Conservation (phyloP, 176 grass and related monocot genomes). For the Pontederia crassipes region DNA sequence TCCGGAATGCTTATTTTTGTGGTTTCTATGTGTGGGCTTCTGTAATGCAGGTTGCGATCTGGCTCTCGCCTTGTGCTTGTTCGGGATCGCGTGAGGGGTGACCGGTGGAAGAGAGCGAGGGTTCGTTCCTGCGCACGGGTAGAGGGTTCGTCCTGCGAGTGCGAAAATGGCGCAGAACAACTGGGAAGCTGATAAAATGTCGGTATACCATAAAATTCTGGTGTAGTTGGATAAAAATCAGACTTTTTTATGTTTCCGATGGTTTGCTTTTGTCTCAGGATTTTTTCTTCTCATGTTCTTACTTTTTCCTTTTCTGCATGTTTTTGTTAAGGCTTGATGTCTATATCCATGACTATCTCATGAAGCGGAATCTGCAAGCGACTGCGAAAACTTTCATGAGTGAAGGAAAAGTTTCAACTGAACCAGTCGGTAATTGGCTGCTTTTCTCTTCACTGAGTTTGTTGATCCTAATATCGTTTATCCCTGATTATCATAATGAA, state of each 20-base stretch:
- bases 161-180: slow-evolving; percentile 65
- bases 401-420: slow-evolving; percentile 85
- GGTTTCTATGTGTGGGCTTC: not conserved
- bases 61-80: not conserved
- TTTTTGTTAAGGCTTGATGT: slow-evolving; percentile 74
- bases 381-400: slow-evolving; percentile 88
- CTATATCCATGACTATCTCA: slow-evolving; percentile 92
- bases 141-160: not conserved
- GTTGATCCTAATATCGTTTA: not conserved
- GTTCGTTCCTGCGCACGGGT: not conserved
- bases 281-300: not conserved
- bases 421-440: slow-evolving; percentile 68
- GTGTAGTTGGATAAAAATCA: not conserved
- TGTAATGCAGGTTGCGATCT: not conserved
- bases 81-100: not conserved
- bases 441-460: not conserved
- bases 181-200: slow-evolving; percentile 99
- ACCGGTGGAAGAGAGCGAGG: not conserved
- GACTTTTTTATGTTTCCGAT: not conserved
- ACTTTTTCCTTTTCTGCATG: not conserved
- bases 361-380: slow-evolving; percentile 81
- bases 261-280: not conserved
- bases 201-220: not conserved
- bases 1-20: too few relatives aligned
- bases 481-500: not conserved